Percentiles rank a stretch among this genome's conserved stretches.
Conservation (phyloP, 208 protist genomes). For the Polymyxa betae region DNA sequence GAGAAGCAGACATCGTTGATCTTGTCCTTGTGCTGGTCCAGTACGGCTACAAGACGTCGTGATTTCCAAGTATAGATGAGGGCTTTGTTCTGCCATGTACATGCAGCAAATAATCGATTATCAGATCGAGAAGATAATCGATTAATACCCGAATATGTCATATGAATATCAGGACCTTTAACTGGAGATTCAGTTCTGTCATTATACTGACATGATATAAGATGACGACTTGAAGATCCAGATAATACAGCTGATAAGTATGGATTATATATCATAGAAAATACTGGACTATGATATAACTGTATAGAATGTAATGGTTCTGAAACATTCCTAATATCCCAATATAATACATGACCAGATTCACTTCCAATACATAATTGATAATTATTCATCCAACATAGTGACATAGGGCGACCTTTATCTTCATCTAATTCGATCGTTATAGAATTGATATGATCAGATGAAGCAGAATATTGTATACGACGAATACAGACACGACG, state of each 20-base stretch:
- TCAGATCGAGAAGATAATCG: not conserved
- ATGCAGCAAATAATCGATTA: not conserved
- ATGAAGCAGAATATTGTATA: too few relatives aligned
- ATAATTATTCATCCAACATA: not conserved
- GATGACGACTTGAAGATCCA: not conserved
- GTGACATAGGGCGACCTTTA: not conserved
- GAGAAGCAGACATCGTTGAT: not conserved
- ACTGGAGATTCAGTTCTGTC: too few relatives aligned
- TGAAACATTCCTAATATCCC: not conserved
- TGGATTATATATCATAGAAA: not conserved
- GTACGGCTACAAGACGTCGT: not conserved
- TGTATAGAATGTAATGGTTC: not conserved
- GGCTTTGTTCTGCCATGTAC: not conserved
- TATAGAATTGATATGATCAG: too few relatives aligned
- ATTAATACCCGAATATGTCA: not conserved
- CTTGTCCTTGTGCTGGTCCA: not conserved
- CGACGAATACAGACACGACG: too few relatives aligned
- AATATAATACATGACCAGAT: not conserved
- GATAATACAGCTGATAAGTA: not conserved
- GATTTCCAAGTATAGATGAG: not conserved
- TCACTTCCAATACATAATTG: not conserved
- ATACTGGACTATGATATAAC: not conserved
- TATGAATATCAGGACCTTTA: too few relatives aligned
- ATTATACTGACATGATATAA: not conserved
- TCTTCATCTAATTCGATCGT: too few relatives aligned